Evolutionary conservation across 1,284 basidiomycete genomes (phyloP), one percentile per base, ranked within the genome.

Genomic region (Marasmius sp.): DNA sequence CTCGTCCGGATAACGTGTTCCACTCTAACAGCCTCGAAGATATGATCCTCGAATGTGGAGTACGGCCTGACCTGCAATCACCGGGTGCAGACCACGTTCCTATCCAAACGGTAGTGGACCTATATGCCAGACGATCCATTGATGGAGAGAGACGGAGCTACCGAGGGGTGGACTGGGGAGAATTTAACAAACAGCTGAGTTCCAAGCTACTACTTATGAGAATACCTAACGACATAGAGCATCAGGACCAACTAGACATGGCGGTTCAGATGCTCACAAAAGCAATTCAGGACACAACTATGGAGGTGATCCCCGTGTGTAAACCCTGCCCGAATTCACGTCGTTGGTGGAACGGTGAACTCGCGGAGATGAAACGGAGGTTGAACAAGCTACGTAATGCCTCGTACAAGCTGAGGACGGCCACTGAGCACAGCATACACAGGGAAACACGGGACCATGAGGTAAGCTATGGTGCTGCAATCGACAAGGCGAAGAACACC

Each of bases 1-100:
- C 75, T 0, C 56, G 72, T 0, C 73, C 75, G 0, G 76, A 79
- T 66, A 77, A 79, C 53, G 69, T 78, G 36, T 79, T 77, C 51
- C 60, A 63, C 52, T 63, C 70, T 0, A 33, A 41, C 0, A 43
- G 38, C 6, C 55, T 72, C 0, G 20, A 55, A 0, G 64, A 71
- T 27, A 12, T 37, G 14, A 22, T 61, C 12, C 7, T 57, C 33
- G 18, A 5, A 6, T 61, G 60, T 22, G 34, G 41, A 16, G 27
- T 41, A 1, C 9, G 18, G 2, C 60, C 60, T 7, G 37, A 50
- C 3, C 33, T 57, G 1, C 22, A 57, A 37, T 18, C 34, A 1
- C 36, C 34, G 5, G 60, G 54, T 8, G 60, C 54, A 10, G 60
- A 61, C 18, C 60, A 61, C 38, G 18, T 61, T 3, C 60, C 60